phyloP scores from a whole-genome alignment of 495 filamentous ascomycete species.

The Apodospora peruviana region DNA sequence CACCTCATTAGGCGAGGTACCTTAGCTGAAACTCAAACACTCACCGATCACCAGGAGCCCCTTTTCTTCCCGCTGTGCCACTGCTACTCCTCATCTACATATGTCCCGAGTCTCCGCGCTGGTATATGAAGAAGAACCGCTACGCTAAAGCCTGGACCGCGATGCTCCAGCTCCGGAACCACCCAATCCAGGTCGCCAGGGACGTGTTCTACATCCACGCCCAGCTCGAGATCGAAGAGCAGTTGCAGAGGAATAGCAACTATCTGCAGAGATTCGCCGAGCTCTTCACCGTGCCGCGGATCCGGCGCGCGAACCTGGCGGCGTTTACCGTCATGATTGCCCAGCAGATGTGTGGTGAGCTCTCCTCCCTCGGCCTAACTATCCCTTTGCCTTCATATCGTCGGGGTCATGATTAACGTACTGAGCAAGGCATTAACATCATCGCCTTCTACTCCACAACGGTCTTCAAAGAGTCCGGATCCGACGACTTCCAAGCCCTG shows the following conservation, averaged over 20 bases:
- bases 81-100: constrained; percentile 60
- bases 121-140: constrained; percentile 56
- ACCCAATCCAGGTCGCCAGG: constrained; percentile 63
- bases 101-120: constrained; percentile 68
- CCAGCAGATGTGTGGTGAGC: constrained; percentile 71
- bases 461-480: constrained; percentile 62
- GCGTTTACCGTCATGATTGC: constrained; percentile 67
- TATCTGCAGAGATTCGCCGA: constrained; percentile 50
- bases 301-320: constrained; percentile 54
- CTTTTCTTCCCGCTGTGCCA: constrained; percentile 71
- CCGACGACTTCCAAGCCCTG: constrained; percentile 52
- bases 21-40: background rate
- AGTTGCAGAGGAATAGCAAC: constrained; percentile 29
- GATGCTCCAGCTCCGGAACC: constrained; percentile 55
- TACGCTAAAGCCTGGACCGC: constrained; percentile 60
- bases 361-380: background rate
- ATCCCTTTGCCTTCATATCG: background rate
- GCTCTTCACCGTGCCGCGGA: constrained; percentile 56
- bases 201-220: constrained; percentile 73
- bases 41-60: constrained; percentile 45
- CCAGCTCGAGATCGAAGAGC: constrained; percentile 39
- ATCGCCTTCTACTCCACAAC: constrained; percentile 83
- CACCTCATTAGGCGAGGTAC: background rate
- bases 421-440: constrained; percentile 57
- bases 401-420: too few relatives aligned